A percentile compares a stretch with the other conserved stretches of the same genome.
These are phyloP conservation scores for Ganoderma meredithae DNA, from an alignment of 1,284 basidiomycete genomes.

Conservation along the genomic window DNA sequence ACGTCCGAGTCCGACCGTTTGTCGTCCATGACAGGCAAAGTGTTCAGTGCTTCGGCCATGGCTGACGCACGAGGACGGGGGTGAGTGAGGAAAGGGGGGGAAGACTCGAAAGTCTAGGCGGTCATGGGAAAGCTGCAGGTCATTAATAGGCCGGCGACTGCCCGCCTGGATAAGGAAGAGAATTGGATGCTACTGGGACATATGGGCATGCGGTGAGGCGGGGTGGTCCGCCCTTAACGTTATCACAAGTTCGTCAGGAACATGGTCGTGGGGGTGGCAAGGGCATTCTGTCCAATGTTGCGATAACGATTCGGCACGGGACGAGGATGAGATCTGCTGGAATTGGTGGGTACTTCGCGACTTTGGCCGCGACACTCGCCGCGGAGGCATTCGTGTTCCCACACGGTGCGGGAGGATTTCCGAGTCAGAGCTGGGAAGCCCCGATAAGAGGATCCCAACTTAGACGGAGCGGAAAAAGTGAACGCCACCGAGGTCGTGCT, in stretches of 20 bases:
- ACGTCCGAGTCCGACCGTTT: constrained; percentile 32
- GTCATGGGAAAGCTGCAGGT: not conserved
- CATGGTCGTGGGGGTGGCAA: not conserved
- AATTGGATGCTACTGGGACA: not conserved
- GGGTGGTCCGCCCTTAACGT: not conserved
- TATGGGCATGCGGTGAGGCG: not conserved
- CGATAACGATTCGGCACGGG: not conserved
- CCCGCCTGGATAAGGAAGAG: not conserved
- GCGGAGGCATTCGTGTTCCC: not conserved
- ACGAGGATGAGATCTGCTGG: not conserved
- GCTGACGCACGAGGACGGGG: constrained; percentile 11
- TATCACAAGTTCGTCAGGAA: not conserved
- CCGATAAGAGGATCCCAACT: constrained; percentile 1
- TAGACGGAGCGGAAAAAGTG: not conserved
- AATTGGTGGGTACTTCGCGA: not conserved
- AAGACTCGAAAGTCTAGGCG: not conserved
- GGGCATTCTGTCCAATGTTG: not conserved
- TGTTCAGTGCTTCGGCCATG: constrained; percentile 28
- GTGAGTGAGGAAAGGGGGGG: not conserved
- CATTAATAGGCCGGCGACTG: not conserved
- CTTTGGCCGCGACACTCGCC: not conserved
- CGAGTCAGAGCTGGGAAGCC: not conserved
- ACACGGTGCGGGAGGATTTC: not conserved
- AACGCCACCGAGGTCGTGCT: not conserved
- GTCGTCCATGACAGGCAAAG: constrained; percentile 31